Evolutionary conservation across 176 grass and related monocot species (phyloP), one percentile per base, ranked within the genome.

Genomic region (Phyllostachys edulis): DNA sequence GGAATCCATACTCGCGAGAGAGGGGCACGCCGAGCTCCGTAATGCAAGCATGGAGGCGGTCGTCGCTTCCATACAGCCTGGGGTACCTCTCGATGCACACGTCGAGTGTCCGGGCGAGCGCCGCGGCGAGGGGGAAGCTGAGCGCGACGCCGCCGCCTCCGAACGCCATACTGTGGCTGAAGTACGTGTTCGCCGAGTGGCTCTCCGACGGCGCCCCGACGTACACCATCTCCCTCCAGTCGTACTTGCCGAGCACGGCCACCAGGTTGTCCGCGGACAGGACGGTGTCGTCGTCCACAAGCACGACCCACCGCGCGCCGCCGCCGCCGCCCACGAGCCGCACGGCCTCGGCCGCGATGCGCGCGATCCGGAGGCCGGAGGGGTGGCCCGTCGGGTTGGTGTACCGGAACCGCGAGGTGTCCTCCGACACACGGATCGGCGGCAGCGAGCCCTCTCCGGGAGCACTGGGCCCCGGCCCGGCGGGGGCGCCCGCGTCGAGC

Each of bases 371-470:
- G 81, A 99, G 93, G 6, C 96, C 93, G 0, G 96, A 99, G 7
- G 96, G 96, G 88, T 99, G 96, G 61, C 96, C 93, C 3, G 90
- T 99, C 1, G 96, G 96, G 86, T 99, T 99, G 9, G 96, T 99
- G 81, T 96, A 99, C 34, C 96, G 81, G 85, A 96, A 96, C 26
- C 91, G 91, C 29, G 96, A 92, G 71, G 94, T 99, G 73, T 99
- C 96, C 84, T 94, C 91, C 15, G 96, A 99, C 71, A 99, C 90
- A 36, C 89, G 96, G 84, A 98, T 86, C 50, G 93, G 85, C 29
- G 96, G 91, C 10, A 98, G 89, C 57, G 85, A 71, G 4, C 49
- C 76, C 16, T 84, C 79, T 11, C 76, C 63, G 16, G 84, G 36
- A 3, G 89, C 80, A 49, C 81, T 90, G 32, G 90, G 79, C 13